Percentiles rank a stretch among this genome's conserved stretches.
These are phyloP conservation scores for Epipyxis sp. DNA, from an alignment of 108 stramenopile genomes.

Conservation along the genomic window DNA sequence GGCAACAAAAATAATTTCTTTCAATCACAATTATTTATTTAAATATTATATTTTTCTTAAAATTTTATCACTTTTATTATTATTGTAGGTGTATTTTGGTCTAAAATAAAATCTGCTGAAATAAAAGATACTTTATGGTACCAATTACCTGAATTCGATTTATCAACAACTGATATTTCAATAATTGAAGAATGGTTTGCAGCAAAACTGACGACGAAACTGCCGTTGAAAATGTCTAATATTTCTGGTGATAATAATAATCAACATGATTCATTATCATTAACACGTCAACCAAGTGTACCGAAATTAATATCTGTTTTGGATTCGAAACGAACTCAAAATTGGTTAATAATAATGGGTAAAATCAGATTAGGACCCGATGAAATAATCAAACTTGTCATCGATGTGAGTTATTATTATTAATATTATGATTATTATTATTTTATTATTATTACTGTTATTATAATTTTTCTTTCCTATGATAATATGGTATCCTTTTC, in stretches of 20 bases:
- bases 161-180: not conserved
- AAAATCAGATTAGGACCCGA: slow-evolving; percentile 16
- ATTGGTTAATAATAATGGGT: not conserved
- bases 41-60: too few species aligned
- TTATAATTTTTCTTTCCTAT: too few species aligned
- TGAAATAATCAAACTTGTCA: not conserved
- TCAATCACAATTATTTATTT: too few species aligned
- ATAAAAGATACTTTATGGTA: slow-evolving; percentile 11
- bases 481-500: too few species aligned
- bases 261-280: not conserved
- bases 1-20: too few species aligned
- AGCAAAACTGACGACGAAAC: too few species aligned
- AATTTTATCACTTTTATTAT: too few species aligned
- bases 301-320: slow-evolving; percentile 6
- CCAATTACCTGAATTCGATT: not conserved
- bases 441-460: too few species aligned
- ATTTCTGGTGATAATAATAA: not conserved
- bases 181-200: slow-evolving; percentile 21
- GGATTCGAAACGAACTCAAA: slow-evolving; percentile 28
- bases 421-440: too few species aligned
- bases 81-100: too few species aligned
- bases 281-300: not conserved
- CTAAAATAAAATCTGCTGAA: not conserved
- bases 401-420: too few species aligned
- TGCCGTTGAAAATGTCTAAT: not conserved